Base-by-base conservation (phyloP, 2,329 filamentous ascomycete genomes). In the Claviceps sp. region DNA sequence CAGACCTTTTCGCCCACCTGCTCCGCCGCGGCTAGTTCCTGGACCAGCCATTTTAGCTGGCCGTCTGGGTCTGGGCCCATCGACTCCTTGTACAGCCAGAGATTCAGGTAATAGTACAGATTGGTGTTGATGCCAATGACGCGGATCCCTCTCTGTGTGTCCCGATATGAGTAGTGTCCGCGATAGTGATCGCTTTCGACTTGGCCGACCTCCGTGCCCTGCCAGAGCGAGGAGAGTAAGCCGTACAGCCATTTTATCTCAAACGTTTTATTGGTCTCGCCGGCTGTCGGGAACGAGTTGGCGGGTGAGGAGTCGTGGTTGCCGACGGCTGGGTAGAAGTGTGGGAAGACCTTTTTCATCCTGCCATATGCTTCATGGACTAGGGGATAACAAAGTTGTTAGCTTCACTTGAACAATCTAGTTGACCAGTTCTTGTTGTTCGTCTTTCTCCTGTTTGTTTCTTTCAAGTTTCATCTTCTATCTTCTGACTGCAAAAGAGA, bases 81-180 rank as follows among this genome's bases (percentile, higher is more conserved):
- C 7, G 38, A 14, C 1, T 44, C 37, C 30, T 16, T 7, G 26
- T 52, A 80, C 30, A 76, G 60, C 66, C 72, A 77, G 60, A 74
- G 76, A 63, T 81, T 81, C 52, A 71, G 63, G 20, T 67, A 70
- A 62, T 80, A 80, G 63, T 74, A 79, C 54, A 79, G 61, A 59
- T 79, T 77, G 26, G 74, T 79, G 65, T 76, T 80, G 56, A 80
- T 64, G 4, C 76, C 78, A 59, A 81, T 78, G 56, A 81, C 64
- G n/a, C 75, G 70, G 53, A 74, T 72, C 65, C 38, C 14, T 4
- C 9, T 18, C 3, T 24, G 4, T 4, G 18, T 7, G 1, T 24
- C 9, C 20, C 4, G 20, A 22, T 37, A 48, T 1, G 24, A 13
- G 30, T 51, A 51, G 14, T 34, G 50, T 13, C 50, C 50, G 26